phyloP scores from a whole-genome alignment of 257 asterid genomes.

The Cinchona pubescens region DNA sequence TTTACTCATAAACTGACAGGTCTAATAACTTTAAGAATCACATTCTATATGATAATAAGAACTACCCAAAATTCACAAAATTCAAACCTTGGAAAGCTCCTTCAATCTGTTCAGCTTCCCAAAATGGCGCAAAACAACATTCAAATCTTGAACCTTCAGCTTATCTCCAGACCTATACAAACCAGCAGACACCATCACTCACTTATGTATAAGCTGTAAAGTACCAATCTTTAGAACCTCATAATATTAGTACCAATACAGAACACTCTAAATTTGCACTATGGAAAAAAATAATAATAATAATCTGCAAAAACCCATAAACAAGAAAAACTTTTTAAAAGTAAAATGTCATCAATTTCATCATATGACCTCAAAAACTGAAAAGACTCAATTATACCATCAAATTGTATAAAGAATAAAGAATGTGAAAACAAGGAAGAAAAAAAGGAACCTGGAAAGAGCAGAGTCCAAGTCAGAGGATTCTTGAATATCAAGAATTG shows the following conservation, averaged over 20 bases:
- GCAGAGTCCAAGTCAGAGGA: conserved; percentile 67
- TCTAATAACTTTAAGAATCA: neutral
- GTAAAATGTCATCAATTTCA: neutral
- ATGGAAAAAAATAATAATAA: too few relatives aligned
- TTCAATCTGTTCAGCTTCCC: conserved; percentile 64
- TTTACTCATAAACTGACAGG: conserved; percentile 5
- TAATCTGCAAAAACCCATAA: neutral
- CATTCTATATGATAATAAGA: neutral
- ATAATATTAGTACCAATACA: neutral
- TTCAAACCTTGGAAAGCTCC: conserved; percentile 75
- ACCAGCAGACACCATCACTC: conserved; percentile 12
- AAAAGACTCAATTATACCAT: too few relatives aligned
- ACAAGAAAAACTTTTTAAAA: neutral
- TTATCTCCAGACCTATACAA: conserved; percentile 64
- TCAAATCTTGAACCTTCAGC: conserved; percentile 70
- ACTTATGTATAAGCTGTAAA: neutral
- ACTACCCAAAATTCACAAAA: neutral
- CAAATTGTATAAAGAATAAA: neutral
- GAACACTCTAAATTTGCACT: neutral
- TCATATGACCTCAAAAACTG: neutral
- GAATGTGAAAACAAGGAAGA: neutral
- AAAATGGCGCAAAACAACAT: conserved; percentile 75
- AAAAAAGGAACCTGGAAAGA: conserved; percentile 56
- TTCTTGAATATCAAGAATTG: conserved; percentile 59
- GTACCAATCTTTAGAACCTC: conserved; percentile 1